Evolutionary conservation across 1,139 yeast species (phyloP).

Genomic region (Kazachstania sp.): DNA sequence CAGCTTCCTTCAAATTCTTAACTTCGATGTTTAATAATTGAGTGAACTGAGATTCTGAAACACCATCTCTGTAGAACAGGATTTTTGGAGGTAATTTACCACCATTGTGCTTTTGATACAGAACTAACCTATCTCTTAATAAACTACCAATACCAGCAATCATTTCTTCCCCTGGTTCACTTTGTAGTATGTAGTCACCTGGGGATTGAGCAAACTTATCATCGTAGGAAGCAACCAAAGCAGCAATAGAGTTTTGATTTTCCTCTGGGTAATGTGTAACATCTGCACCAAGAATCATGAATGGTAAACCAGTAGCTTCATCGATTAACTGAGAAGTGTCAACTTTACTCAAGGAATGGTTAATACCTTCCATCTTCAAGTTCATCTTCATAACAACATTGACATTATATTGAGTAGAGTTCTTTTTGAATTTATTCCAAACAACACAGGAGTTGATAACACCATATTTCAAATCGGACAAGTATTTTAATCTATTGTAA

Average conservation of each 20-base stretch:
- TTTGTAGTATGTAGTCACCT: conserved; percentile 16
- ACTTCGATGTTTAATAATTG: conserved; percentile 18
- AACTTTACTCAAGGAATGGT: conserved; percentile 11
- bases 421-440: conserved; percentile 17
- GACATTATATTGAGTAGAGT: conserved; percentile 14
- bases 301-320: conserved; percentile 14
- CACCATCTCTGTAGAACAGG: conserved; percentile 20
- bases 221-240: conserved; percentile 18
- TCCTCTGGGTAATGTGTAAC: conserved; percentile 21
- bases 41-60: conserved; percentile 18
- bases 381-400: conserved; percentile 21
- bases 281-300: conserved; percentile 18
- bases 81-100: conserved; percentile 20
- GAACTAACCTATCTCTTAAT: conserved; percentile 11
- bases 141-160: conserved; percentile 14
- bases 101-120: conserved; percentile 13
- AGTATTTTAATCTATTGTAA: conserved; percentile 16
- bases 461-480: conserved; percentile 17
- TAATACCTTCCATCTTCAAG: conserved; percentile 15
- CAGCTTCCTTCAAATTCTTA: conserved; percentile 13
- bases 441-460: conserved; percentile 15
- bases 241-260: conserved; percentile 17
- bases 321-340: conserved; percentile 11
- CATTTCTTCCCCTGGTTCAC: conserved; percentile 17
- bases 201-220: conserved; percentile 18